Conservation (phyloP, 345 rosid species). For the Acer yangbiense region DNA sequence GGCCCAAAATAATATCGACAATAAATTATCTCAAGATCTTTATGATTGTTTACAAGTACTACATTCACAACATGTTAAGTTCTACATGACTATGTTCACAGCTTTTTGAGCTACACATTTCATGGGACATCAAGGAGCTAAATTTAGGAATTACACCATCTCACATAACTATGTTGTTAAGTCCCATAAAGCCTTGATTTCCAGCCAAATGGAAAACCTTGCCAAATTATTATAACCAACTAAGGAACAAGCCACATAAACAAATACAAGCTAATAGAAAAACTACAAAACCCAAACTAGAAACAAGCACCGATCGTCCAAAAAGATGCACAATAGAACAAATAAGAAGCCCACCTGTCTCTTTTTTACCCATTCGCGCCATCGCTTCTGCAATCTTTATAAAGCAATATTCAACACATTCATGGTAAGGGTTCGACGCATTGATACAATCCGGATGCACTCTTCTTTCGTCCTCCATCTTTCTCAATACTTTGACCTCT, state of each 20-base stretch:
- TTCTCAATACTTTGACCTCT: constrained; percentile 1
- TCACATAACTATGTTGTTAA: too few species aligned
- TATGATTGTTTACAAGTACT: too few species aligned
- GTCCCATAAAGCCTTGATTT: not conserved
- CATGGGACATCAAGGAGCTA: not conserved
- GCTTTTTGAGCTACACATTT: not conserved
- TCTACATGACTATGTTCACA: too few species aligned
- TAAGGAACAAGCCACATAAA: not conserved
- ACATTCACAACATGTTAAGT: too few species aligned
- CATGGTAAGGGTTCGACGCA: constrained; percentile 75
- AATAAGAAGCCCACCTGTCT: constrained; percentile 37
- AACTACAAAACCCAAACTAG: not conserved
- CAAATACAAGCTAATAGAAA: not conserved
- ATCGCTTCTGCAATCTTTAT: constrained; percentile 67
- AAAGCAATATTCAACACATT: constrained; percentile 83
- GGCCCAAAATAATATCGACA: not conserved
- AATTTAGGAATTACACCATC: not conserved
- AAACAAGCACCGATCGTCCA: not conserved
- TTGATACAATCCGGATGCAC: constrained; percentile 71
- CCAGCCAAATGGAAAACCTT: not conserved
- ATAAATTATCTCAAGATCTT: not conserved
- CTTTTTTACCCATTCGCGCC: constrained; percentile 38
- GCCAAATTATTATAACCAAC: not conserved
- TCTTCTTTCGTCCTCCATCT: constrained; percentile 50
- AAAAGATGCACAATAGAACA: not conserved